Percentiles rank a stretch among this genome's conserved stretches.
Evolutionary conservation across 2,329 filamentous ascomycete genomes (phyloP).

Genomic region (Cercospora sesami): DNA sequence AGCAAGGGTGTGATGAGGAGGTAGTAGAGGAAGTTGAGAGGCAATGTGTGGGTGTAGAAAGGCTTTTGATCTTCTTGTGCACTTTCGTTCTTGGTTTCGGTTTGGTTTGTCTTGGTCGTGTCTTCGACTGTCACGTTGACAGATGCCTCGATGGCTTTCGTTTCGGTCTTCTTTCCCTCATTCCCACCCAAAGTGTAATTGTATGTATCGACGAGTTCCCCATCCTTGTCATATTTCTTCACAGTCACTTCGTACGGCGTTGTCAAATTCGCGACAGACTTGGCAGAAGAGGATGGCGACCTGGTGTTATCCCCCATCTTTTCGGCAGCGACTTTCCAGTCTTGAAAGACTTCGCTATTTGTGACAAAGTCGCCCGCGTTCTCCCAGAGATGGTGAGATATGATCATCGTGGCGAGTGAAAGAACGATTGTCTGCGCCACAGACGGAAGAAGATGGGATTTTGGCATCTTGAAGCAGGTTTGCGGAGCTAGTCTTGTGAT

Average conservation of each 20-base stretch:
- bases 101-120: background rate
- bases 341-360: background rate
- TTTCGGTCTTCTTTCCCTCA: background rate
- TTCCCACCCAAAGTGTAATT: background rate
- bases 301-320: background rate
- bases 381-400: conserved; percentile 1
- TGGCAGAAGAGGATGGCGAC: background rate
- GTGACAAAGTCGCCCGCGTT: background rate
- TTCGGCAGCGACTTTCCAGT: background rate
- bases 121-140: background rate
- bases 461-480: background rate
- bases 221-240: background rate
- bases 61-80: background rate
- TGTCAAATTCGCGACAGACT: background rate
- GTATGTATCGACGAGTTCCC: background rate
- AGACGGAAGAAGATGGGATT: background rate
- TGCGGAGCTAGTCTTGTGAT: background rate
- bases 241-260: background rate
- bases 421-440: background rate
- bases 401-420: background rate
- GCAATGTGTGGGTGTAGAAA: conserved; percentile 18
- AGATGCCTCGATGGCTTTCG: background rate
- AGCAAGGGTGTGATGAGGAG: conserved; percentile 7
- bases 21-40: conserved; percentile 8
- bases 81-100: background rate